Percentiles rank a stretch among this genome's conserved stretches.
Conservation (phyloP, 169 alveolate species). For the Perkinsus chesapeaki region DNA sequence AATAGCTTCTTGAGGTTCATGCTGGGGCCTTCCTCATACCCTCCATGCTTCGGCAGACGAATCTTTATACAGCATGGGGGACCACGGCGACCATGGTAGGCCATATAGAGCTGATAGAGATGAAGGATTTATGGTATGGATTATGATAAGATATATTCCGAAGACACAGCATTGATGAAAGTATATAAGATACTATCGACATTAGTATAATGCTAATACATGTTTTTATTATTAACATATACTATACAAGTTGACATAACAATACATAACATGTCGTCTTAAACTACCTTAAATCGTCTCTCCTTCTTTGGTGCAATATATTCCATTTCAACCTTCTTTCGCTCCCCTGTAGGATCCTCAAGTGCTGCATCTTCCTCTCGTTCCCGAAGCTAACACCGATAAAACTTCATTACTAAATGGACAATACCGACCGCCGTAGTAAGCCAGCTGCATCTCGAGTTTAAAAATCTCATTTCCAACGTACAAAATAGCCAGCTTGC, state of each 20-base stretch:
- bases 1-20: not conserved
- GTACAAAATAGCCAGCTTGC: no score
- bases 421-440: no score
- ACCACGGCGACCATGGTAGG: slow-evolving; percentile 5
- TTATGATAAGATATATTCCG: no score
- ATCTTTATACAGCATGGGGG: slow-evolving; percentile 10
- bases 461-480: no score
- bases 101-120: not conserved
- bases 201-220: no score
- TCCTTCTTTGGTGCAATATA: not conserved
- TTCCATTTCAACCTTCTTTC: not conserved
- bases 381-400: not conserved
- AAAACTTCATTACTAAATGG: not conserved
- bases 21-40: slow-evolving; percentile 8
- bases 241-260: no score
- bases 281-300: not conserved
- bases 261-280: no score
- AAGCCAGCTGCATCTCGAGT: no score
- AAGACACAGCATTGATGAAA: no score
- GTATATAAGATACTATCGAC: no score
- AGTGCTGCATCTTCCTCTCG: not conserved
- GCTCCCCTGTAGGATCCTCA: not conserved
- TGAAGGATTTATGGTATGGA: no score
- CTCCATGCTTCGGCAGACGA: slow-evolving; percentile 4
- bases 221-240: no score